phyloP scores from a whole-genome alignment of 108 stramenopile species.

The Aureococcus anophagefferens region DNA sequence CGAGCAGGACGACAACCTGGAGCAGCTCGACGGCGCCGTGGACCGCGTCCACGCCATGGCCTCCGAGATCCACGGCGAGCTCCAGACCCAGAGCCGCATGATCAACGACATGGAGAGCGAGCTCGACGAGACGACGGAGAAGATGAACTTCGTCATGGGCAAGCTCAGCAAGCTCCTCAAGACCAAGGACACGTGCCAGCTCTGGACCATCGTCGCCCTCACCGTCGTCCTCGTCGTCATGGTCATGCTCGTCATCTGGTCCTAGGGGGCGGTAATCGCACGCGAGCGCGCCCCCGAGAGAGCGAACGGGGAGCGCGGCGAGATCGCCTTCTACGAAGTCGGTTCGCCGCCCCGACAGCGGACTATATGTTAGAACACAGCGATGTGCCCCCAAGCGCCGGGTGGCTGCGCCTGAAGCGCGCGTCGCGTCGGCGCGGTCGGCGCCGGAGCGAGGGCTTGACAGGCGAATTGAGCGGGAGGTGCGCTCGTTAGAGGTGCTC shows the following conservation, averaged over 20 bases:
- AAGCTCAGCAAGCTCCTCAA: constrained; percentile 26
- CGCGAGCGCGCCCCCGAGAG: too few species aligned
- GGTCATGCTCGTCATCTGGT: constrained; percentile 10
- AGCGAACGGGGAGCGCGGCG: too few species aligned
- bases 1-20: constrained; percentile 5
- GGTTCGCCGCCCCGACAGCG: too few species aligned
- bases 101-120: constrained; percentile 20
- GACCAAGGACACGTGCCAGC: constrained; percentile 24
- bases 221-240: constrained; percentile 20
- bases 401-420: too few species aligned
- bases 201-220: constrained; percentile 24
- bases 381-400: too few species aligned
- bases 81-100: constrained; percentile 20
- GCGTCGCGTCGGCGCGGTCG: too few species aligned
- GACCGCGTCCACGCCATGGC: constrained; percentile 26
- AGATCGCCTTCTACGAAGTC: too few species aligned
- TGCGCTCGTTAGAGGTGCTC: too few species aligned
- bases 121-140: constrained; percentile 28
- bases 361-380: too few species aligned
- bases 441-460: too few species aligned
- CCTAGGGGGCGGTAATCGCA: too few species aligned
- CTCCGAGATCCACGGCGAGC: constrained; percentile 24
- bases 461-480: too few species aligned
- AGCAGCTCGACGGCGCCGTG: constrained; percentile 12
- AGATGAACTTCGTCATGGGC: constrained; percentile 36